Percentiles rank a stretch among this genome's conserved stretches.
phyloP scores from a whole-genome alignment of 768 basidiomycete genomes.

The Filobasidium floriforme region DNA sequence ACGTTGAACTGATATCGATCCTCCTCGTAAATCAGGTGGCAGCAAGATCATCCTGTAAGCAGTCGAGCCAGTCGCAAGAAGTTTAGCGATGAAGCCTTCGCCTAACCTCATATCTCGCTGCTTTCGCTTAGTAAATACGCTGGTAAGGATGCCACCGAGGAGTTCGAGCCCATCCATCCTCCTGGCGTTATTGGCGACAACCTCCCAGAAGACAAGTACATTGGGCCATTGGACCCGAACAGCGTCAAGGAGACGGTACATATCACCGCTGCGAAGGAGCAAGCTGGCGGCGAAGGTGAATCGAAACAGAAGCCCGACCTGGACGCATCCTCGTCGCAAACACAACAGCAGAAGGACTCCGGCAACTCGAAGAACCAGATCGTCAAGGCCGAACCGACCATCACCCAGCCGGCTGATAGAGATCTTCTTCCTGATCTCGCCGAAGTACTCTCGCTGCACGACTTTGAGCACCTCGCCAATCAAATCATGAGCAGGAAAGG shows the following conservation, averaged over 20 bases:
- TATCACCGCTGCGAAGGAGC: constrained; percentile 42
- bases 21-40: constrained; percentile 66
- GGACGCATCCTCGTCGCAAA: constrained; percentile 14
- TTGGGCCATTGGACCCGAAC: constrained; percentile 60
- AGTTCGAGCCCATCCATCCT: constrained; percentile 71
- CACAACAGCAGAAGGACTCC: constrained; percentile 48
- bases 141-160: constrained; percentile 72
- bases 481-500: constrained; percentile 66
- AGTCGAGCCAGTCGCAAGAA: neutral
- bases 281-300: constrained; percentile 17
- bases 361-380: constrained; percentile 54
- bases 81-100: neutral
- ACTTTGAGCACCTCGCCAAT: constrained; percentile 77
- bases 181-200: constrained; percentile 61
- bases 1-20: neutral
- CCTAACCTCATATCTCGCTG: neutral
- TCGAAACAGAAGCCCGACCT: constrained; percentile 35
- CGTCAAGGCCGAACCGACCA: constrained; percentile 42
- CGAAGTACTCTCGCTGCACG: constrained; percentile 64
- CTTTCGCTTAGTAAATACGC: constrained; percentile 54
- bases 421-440: constrained; percentile 43
- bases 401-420: constrained; percentile 39
- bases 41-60: constrained; percentile 60
- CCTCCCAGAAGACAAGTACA: constrained; percentile 54
- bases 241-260: constrained; percentile 46